Percentiles rank a stretch among this genome's conserved stretches.
Evolutionary conservation across 2,329 filamentous ascomycete species (phyloP).

Genomic region (Colletotrichum lupini): DNA sequence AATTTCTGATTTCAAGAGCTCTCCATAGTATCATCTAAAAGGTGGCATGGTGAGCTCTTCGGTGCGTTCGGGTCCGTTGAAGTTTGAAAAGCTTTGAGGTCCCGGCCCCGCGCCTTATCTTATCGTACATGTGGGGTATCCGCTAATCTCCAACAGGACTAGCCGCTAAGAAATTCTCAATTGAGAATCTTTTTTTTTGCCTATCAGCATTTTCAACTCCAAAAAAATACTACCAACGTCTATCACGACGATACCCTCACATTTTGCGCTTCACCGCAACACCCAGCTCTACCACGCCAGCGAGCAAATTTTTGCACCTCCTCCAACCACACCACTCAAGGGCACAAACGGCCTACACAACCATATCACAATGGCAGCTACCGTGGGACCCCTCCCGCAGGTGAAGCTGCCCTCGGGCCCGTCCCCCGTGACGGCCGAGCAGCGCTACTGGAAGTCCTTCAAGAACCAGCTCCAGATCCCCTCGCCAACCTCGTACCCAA

Average conservation of each 20-base stretch:
- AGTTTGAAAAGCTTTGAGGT: background rate
- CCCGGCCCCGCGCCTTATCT: slow-evolving; percentile 33
- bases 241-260: slow-evolving; percentile 28
- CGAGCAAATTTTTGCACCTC: background rate
- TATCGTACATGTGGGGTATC: slow-evolving; percentile 22
- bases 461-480: slow-evolving; percentile 90
- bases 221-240: slow-evolving; percentile 28
- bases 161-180: slow-evolving; percentile 35
- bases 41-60: too few relatives aligned
- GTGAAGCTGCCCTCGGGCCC: slow-evolving; percentile 87
- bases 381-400: slow-evolving; percentile 82
- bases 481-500: slow-evolving; percentile 87
- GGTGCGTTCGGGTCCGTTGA: background rate
- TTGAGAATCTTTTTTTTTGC: slow-evolving; percentile 30
- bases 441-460: slow-evolving; percentile 96
- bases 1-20: background rate
- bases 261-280: background rate
- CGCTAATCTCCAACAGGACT: background rate
- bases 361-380: slow-evolving; percentile 77
- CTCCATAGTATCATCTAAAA: too few relatives aligned
- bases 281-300: background rate
- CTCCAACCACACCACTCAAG: background rate
- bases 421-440: slow-evolving; percentile 87
- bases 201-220: slow-evolving; percentile 1
- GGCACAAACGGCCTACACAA: background rate